Conservation (phyloP, 768 basidiomycete species). For the Exsudoporus frostii region DNA sequence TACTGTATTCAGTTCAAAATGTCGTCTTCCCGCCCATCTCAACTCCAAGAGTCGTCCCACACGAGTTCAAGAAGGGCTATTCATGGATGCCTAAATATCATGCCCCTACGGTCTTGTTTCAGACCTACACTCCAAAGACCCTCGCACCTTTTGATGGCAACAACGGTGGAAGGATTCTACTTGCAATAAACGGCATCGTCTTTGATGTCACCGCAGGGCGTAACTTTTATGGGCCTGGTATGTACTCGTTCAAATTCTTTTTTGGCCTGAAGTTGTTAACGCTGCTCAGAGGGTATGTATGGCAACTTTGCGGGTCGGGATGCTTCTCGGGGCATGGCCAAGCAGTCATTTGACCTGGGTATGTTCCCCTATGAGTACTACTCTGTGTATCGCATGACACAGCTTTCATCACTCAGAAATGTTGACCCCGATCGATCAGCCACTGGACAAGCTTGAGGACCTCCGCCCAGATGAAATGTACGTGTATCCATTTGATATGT, state of each 20-base stretch:
- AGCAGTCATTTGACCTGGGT: slow-evolving; percentile 95
- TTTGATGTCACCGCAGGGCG: slow-evolving; percentile 91
- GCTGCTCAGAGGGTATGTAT: slow-evolving; percentile 79
- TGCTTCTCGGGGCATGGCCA: slow-evolving; percentile 95
- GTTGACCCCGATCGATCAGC: slow-evolving; percentile 84
- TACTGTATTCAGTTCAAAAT: slow-evolving; percentile 70
- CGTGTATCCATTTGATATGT: slow-evolving; percentile 27
- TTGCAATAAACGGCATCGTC: slow-evolving; percentile 83
- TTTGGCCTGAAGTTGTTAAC: not conserved
- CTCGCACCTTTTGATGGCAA: slow-evolving; percentile 63
- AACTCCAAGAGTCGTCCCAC: slow-evolving; percentile 47
- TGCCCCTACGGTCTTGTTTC: slow-evolving; percentile 72
- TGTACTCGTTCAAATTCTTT: slow-evolving; percentile 24
- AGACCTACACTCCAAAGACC: slow-evolving; percentile 76
- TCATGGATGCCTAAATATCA: slow-evolving; percentile 89
- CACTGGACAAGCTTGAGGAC: slow-evolving; percentile 80
- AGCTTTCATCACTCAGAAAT: slow-evolving; percentile 53
- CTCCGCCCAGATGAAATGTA: slow-evolving; percentile 81
- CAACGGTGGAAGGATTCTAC: slow-evolving; percentile 68
- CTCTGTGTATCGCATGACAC: not conserved
- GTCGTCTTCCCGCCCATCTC: slow-evolving; percentile 70
- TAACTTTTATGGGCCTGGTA: slow-evolving; percentile 94
- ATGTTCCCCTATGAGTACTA: slow-evolving; percentile 24
- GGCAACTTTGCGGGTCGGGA: slow-evolving; percentile 97
- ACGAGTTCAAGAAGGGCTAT: slow-evolving; percentile 80